Base-by-base conservation (phyloP, 1,284 basidiomycete species). In the Vanrija humicola region DNA sequence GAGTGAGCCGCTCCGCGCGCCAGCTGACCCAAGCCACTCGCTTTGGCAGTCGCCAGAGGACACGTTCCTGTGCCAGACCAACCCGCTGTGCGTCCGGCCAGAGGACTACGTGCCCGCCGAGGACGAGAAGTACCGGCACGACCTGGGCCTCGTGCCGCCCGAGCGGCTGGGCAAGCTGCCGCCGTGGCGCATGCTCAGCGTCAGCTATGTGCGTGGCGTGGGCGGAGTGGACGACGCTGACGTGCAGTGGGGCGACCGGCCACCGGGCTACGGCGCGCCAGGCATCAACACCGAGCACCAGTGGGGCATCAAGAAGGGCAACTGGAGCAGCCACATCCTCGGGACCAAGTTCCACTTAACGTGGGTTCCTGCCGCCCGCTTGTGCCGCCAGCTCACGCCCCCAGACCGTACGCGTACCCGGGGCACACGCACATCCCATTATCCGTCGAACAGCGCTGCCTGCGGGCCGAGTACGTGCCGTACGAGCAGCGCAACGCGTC, bases 1-100 rank as follows among this genome's bases (percentile, higher is more conserved):
- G 19, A 16, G 47, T 47, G 18, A 5, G 6, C 6, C 43, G 12
- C 29, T 16, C 10, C 7, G 9, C 34, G 21, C 23, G 29, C 5
- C 3, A 28, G 26, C 25, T 16, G 25, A 47, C 21, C 29, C 5
- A 21, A 44, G 43, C 5, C 26, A 58, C 49, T 38, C 39, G 49
- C 48, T 49, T 38, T 46, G 28, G 42, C 44, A 46, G 6, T 14
- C 38, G 12, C 66, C 69, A 16, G 28, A 59, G 7, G 59, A 68
- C 19, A 60, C 56, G 10, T 58, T 71, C 18, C 56, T 67, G 4
- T 76, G 74, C 53, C 48, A 69, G 7, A 68, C 63, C 28, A 71
- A 76, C 50, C 73, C 74, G 3, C 64, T 68, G 12, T 76, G 74
- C 52, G 54, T 72, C n/a, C 64, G 68, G 1, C 64, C 62, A 10